Base-by-base conservation (phyloP, 2,329 filamentous ascomycete species). In the Fusarium aywerte region DNA sequence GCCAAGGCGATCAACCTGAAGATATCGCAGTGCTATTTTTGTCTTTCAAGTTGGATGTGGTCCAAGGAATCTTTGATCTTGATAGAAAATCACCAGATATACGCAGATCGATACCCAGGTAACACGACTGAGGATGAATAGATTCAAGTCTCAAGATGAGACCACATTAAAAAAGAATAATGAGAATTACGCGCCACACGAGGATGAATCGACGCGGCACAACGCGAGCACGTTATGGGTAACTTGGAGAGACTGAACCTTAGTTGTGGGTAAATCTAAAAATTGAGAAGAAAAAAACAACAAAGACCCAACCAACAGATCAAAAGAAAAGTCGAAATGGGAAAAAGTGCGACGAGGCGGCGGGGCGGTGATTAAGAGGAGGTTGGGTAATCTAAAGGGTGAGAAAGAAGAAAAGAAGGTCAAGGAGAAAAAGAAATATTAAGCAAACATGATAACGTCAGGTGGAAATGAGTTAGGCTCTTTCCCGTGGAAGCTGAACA, bases 391-490 rank as follows among this genome's bases (percentile, higher is more conserved):
- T 49, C 16, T 25, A 7, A 36, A 47, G 39, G 40, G 18, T 5
- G 47, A 47, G 29, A n/a, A 64, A 44, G 45, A 52, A 42, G 49
- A 42, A 60, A 43, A 45, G 20, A 52, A 38, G 32, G 23, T 40
- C 40, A 49, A 38, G 38, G 31, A 13, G 49, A 64, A 63, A 62
- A 66, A 51, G 21, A 61, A 71, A 67, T 42, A 51, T 45, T 32
- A 53, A 48, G 53, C 45, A 43, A 44, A 47, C 45, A 40, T 47
- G 59, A 36, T 15, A 42, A 51, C 27, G 52, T 63, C 61, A 59
- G 65, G 65, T 62, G 65, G 61, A 69, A 68, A 68, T 68, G 65
- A 68, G 61, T 23, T 54, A 27, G 55, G 42, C 36, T 61, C 64
- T 29, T 68, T 67, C 52, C 49, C 39, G 15, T 49, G 21, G 16